A percentile compares a stretch with the other conserved stretches of the same genome.
These are phyloP conservation scores for Penicillium sp. DNA, from an alignment of 2,329 filamentous ascomycete species.

Conservation along the genomic window DNA sequence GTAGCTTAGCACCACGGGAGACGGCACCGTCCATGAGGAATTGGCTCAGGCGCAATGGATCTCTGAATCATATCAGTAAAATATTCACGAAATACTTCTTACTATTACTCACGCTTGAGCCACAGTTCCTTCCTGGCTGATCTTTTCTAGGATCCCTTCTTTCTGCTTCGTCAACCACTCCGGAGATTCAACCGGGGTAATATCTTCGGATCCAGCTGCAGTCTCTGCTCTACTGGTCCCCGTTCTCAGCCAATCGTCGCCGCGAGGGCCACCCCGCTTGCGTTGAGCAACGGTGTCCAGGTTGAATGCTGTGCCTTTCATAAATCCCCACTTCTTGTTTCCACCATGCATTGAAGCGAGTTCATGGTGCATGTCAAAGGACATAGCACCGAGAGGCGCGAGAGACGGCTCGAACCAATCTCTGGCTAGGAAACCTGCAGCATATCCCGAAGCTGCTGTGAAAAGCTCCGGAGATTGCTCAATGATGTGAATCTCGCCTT, in stretches of 20 bases:
- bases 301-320: constrained; percentile 59
- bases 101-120: constrained; percentile 60
- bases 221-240: constrained; percentile 62
- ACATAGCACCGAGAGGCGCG: constrained; percentile 62
- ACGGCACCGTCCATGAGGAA: constrained; percentile 62
- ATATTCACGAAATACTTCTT: neutral
- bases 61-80: constrained; percentile 44
- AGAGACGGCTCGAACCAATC: constrained; percentile 68
- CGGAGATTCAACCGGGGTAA: constrained; percentile 44
- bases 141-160: constrained; percentile 59
- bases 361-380: constrained; percentile 65
- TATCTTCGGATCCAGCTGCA: constrained; percentile 42
- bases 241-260: constrained; percentile 65
- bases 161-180: constrained; percentile 58
- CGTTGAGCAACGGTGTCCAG: constrained; percentile 44
- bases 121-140: constrained; percentile 60
- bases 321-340: constrained; percentile 58
- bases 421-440: constrained; percentile 69
- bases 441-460: constrained; percentile 70
- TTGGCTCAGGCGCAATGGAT: constrained; percentile 64
- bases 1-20: constrained; percentile 62
- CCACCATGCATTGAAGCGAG: constrained; percentile 63
- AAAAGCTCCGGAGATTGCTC: constrained; percentile 63
- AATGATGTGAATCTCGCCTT: constrained; percentile 54
- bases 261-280: constrained; percentile 44